Percentiles rank a stretch among this genome's conserved stretches.
Evolutionary conservation across 2,329 filamentous ascomycete genomes (phyloP).

Genomic region (Elsinoe arachidis): DNA sequence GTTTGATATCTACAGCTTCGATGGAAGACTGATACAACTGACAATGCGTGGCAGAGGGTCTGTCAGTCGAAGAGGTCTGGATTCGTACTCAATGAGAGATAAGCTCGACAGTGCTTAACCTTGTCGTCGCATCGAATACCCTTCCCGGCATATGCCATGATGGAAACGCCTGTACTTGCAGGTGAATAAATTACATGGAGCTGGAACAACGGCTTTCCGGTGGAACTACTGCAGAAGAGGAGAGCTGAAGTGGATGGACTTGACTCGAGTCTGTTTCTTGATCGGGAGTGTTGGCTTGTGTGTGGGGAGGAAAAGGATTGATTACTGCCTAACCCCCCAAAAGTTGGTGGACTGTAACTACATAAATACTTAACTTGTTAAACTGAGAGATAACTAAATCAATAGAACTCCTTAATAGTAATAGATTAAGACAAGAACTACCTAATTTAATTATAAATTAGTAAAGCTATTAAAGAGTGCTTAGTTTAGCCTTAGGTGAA

Average conservation of each 20-base stretch:
- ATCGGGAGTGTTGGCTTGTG: too few relatives aligned
- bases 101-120: background rate
- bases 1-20: background rate
- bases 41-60: background rate
- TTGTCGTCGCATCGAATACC: background rate
- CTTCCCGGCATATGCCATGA: background rate
- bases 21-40: background rate
- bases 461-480: too few relatives aligned
- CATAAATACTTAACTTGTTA: too few relatives aligned
- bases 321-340: too few relatives aligned
- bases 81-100: background rate
- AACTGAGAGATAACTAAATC: too few relatives aligned
- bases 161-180: background rate
- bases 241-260: background rate
- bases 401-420: too few relatives aligned
- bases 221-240: slow-evolving; percentile 5
- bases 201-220: background rate
- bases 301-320: too few relatives aligned
- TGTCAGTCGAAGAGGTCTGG: background rate
- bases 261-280: background rate
- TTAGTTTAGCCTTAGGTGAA: too few relatives aligned
- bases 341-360: too few relatives aligned
- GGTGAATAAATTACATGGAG: background rate
- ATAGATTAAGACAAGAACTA: too few relatives aligned
- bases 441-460: too few relatives aligned